Evolutionary conservation across 495 filamentous ascomycete species (phyloP).

Genomic region (Xanthoparmelia taractica): DNA sequence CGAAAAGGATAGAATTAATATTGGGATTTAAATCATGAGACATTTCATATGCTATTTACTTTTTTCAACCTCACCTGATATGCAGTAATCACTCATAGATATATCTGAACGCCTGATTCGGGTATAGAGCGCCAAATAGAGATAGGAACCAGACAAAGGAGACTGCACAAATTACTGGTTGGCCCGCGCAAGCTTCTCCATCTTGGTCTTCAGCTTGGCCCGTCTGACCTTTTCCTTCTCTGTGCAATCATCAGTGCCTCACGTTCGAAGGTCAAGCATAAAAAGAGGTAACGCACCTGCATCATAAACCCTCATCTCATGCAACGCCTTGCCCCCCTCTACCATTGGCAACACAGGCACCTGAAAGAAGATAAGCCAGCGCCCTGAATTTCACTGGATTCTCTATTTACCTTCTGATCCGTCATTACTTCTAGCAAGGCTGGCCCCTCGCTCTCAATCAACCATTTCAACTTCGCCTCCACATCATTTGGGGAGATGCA

Average conservation of each 20-base stretch:
- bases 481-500: constrained; percentile 63
- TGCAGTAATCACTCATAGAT: too few relatives aligned
- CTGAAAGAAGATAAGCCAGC: too few relatives aligned
- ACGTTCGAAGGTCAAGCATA: not conserved
- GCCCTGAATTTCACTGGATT: too few relatives aligned
- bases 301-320: constrained; percentile 93
- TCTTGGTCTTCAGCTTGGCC: constrained; percentile 17
- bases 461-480: constrained; percentile 72
- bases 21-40: too few relatives aligned
- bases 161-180: not conserved
- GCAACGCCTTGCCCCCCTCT: constrained; percentile 72
- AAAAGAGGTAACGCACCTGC: constrained; percentile 43
- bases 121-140: too few relatives aligned
- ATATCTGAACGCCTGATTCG: too few relatives aligned
- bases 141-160: too few relatives aligned
- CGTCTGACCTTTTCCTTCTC: constrained; percentile 22
- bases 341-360: constrained; percentile 95
- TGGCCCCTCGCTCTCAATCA: constrained; percentile 74
- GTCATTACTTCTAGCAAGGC: constrained; percentile 49
- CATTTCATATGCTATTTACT: too few relatives aligned
- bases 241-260: constrained; percentile 8
- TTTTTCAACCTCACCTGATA: too few relatives aligned
- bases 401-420: constrained; percentile 30
- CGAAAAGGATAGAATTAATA: too few relatives aligned
- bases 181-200: not conserved